phyloP scores from a whole-genome alignment of 257 asterid species.

The Salvia rosmarinus region DNA sequence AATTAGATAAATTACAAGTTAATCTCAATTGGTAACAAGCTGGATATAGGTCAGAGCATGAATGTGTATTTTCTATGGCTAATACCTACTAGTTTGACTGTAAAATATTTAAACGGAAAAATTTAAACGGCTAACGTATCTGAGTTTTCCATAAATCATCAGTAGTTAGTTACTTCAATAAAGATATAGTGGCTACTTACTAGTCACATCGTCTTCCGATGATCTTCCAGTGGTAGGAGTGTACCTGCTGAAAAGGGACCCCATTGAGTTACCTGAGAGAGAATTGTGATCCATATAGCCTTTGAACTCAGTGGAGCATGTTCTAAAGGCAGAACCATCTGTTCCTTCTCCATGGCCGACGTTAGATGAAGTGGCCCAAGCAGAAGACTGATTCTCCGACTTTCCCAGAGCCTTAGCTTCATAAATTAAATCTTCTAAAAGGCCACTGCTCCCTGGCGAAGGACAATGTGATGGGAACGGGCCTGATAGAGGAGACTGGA shows the following conservation, averaged over 20 bases:
- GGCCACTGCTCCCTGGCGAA: conserved; percentile 69
- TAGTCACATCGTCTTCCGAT: conserved; percentile 37
- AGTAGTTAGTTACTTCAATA: conserved; percentile 8
- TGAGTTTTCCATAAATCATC: conserved; percentile 3
- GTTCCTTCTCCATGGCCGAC: conserved; percentile 42
- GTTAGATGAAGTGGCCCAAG: conserved; percentile 44
- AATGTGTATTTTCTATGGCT: background rate
- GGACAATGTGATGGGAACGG: conserved; percentile 47
- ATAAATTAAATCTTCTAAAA: conserved; percentile 62
- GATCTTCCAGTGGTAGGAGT: conserved; percentile 45
- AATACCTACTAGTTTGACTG: conserved; percentile 2
- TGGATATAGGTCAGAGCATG: background rate
- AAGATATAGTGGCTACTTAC: conserved; percentile 35
- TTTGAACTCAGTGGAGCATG: conserved; percentile 40
- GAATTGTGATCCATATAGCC: conserved; percentile 45
- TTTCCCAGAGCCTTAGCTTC: conserved; percentile 56
- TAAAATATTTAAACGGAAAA: conserved; percentile 15
- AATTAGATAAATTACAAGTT: background rate
- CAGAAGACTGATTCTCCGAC: conserved; percentile 46
- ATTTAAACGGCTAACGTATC: conserved; percentile 1
- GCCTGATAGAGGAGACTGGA: conserved; percentile 49
- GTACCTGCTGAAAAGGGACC: conserved; percentile 44
- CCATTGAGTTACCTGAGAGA: conserved; percentile 45
- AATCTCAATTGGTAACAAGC: conserved; percentile 7
- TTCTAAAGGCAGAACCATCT: conserved; percentile 44